Evolutionary conservation across 164 flowering plant genomes (phyloP), one percentile per base, ranked within the genome.

Genomic region (Vitis riparia): DNA sequence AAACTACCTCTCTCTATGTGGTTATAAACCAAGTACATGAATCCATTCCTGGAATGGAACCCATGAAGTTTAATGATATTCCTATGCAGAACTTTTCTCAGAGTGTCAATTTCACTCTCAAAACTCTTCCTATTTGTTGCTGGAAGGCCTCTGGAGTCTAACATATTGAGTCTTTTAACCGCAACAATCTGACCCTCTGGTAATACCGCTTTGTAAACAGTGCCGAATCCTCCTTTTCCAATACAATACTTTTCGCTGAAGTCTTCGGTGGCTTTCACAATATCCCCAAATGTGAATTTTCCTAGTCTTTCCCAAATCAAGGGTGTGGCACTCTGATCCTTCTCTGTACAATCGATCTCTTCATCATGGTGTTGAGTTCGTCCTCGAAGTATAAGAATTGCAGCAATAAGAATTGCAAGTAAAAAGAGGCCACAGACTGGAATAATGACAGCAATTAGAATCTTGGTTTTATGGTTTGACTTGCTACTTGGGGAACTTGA

Each of bases 191-290:
- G 70, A 13, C 80, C 85, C 2, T 17, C 52, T 2, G 64, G n/a
- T 70, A 85, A 48, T 10, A 51, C 65, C 7, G 78, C 86, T 76
- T 67, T 85, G 73, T 83, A 85, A 9, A 85, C 87, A 30, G 57
- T 81, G 44, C 82, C 89, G n/a, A 63, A 72, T 49, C 81, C 83
- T 61, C 89, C 89, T 64, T 19, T 68, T 7, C 89, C 89, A 61
- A 83, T 80, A 75, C 80, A 78, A 62, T 69, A 68, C 53, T 32
- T 59, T 0, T 77, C 76, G 51, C 65, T 56, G 60, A 85, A 83
- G 32, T 79, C 66, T 49, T 81, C 72, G 1, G 84, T 85, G 13
- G 83, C 84, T 61, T 70, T 51, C 3, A 72, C 61, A 57, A 85
- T 79, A 8, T 85, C 84, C 8, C 69, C 69, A 37, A 37, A 37